Conservation (phyloP, 768 basidiomycete genomes). For the Podaxis sp. region DNA sequence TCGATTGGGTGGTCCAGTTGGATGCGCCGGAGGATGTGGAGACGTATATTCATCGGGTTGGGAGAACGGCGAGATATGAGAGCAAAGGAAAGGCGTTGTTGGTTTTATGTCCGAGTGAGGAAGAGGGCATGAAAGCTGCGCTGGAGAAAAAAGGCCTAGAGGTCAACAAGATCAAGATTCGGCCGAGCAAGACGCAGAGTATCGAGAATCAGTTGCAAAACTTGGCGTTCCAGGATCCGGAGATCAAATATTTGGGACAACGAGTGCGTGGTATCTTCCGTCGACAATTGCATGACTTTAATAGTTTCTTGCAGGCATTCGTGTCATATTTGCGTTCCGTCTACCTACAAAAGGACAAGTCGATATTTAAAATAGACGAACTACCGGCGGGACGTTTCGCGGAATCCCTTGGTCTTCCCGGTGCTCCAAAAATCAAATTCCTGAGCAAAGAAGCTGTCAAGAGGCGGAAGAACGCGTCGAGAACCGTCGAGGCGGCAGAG, state of each 20-base stretch:
- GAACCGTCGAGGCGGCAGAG: conserved; percentile 36
- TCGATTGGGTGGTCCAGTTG: conserved; percentile 96
- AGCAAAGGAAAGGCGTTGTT: conserved; percentile 84
- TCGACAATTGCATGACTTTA: not conserved
- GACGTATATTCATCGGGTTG: conserved; percentile 96
- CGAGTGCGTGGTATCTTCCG: conserved; percentile 49
- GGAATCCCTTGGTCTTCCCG: conserved; percentile 87
- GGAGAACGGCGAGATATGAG: conserved; percentile 92
- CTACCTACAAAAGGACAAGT: conserved; percentile 91
- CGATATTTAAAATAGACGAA: conserved; percentile 82
- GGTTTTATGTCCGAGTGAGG: conserved; percentile 86
- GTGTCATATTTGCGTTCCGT: conserved; percentile 94
- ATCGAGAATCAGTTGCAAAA: conserved; percentile 89
- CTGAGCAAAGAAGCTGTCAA: conserved; percentile 64
- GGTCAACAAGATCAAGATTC: conserved; percentile 82
- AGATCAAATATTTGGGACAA: conserved; percentile 96
- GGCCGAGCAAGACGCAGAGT: conserved; percentile 79
- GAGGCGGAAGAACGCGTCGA: conserved; percentile 72
- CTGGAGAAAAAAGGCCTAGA: conserved; percentile 71
- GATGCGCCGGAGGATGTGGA: conserved; percentile 98
- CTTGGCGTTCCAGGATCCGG: conserved; percentile 91
- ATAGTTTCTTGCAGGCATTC: conserved; percentile 62
- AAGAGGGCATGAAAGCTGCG: conserved; percentile 80
- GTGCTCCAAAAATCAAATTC: conserved; percentile 95
- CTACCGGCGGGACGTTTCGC: conserved; percentile 85